phyloP scores from a whole-genome alignment of 2,329 filamentous ascomycete genomes.

The Alternaria hordeiaustralica region DNA sequence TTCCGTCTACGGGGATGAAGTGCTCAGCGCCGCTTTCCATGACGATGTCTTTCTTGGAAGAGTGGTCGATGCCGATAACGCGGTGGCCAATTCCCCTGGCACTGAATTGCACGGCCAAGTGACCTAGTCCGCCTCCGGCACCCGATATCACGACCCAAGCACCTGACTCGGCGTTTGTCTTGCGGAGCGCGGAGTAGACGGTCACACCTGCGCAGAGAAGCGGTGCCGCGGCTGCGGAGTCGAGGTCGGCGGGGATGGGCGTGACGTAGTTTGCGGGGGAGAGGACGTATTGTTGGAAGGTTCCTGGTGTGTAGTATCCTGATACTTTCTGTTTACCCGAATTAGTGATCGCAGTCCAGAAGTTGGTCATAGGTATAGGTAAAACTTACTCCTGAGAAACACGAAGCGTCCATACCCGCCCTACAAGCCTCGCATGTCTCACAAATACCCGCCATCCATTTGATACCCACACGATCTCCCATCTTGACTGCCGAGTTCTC shows the following conservation, averaged over 20 bases:
- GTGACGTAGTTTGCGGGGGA: constrained; percentile 72
- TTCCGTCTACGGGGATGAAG: constrained; percentile 68
- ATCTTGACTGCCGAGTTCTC: constrained; percentile 64
- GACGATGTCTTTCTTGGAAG: constrained; percentile 67
- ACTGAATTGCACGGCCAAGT: constrained; percentile 68
- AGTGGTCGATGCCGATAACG: constrained; percentile 70
- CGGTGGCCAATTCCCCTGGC: constrained; percentile 66
- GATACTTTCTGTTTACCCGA: constrained; percentile 54
- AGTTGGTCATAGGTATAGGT: neutral
- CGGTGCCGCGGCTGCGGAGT: constrained; percentile 66
- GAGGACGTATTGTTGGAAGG: constrained; percentile 74
- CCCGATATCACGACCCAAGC: constrained; percentile 64
- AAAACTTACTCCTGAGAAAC: constrained; percentile 38
- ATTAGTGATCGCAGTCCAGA: neutral
- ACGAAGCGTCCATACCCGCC: constrained; percentile 54
- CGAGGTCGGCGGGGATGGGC: constrained; percentile 68
- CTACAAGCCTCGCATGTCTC: constrained; percentile 45
- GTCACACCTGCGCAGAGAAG: constrained; percentile 73
- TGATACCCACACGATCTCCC: constrained; percentile 74
- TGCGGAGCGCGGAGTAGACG: constrained; percentile 69
- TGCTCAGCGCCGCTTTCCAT: constrained; percentile 68
- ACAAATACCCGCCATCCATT: constrained; percentile 68
- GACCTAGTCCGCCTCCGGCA: constrained; percentile 69
- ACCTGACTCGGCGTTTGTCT: constrained; percentile 64
- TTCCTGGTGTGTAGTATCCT: constrained; percentile 73